Conservation (phyloP, 75 land plant genomes). For the Sequoiadendron giganteum region DNA sequence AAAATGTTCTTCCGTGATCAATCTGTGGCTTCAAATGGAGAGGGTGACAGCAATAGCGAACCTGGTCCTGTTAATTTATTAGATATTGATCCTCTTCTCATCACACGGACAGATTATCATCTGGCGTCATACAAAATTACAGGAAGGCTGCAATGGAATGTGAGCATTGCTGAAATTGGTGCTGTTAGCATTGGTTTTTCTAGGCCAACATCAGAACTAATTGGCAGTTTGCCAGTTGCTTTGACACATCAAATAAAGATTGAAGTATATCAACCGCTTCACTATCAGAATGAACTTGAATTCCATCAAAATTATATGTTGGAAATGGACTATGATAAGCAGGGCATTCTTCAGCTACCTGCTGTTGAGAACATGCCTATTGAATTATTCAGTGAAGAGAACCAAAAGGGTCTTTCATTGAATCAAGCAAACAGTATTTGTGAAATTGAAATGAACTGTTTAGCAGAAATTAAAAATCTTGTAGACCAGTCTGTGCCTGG, state of each 20-base stretch:
- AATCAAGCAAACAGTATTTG: not conserved
- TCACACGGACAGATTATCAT: constrained; percentile 48
- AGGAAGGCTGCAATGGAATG: constrained; percentile 29
- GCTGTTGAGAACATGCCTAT: constrained; percentile 2
- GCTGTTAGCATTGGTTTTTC: constrained; percentile 24
- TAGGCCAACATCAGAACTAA: not conserved
- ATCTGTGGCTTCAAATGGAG: not conserved
- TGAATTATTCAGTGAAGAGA: not conserved
- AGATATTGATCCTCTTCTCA: constrained; percentile 15
- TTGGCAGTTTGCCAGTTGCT: not conserved
- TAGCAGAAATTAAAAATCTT: constrained; percentile 2
- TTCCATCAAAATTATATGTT: not conserved
- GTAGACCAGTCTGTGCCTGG: not conserved
- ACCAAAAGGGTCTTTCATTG: not conserved
- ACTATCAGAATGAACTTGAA: not conserved
- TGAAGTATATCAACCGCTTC: not conserved
- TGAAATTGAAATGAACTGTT: constrained; percentile 14
- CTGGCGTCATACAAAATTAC: constrained; percentile 25
- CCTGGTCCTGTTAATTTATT: constrained; percentile 3
- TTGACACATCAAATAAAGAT: constrained; percentile 4
- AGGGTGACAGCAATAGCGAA: not conserved
- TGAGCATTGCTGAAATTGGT: constrained; percentile 36
- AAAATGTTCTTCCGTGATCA: not conserved
- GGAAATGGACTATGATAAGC: constrained; percentile 2
- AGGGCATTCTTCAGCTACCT: not conserved